phyloP scores from a whole-genome alignment of 139 green algal genomes.

The Chlamydomonas sp. region DNA sequence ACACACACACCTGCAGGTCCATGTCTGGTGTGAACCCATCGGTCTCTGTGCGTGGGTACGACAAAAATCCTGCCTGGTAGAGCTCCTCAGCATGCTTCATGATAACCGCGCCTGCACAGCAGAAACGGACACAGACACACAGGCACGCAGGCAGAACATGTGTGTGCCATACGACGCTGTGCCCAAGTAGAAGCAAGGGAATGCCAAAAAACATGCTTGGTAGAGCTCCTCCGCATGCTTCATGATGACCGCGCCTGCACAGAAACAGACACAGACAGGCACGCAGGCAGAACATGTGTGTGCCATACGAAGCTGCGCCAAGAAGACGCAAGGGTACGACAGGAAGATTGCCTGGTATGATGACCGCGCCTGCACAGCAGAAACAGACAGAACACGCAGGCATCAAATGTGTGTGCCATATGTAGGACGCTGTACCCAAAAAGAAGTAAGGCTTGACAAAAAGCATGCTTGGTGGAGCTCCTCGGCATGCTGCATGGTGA shows the following conservation, averaged over 20 bases:
- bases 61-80: conserved; percentile 92
- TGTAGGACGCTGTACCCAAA: too few species aligned
- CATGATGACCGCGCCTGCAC: conserved; percentile 73
- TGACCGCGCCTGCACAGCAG: conserved; percentile 47
- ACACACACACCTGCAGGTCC: conserved; percentile 53
- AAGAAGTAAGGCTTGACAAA: too few species aligned
- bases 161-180: too few species aligned
- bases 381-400: not conserved
- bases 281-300: too few species aligned
- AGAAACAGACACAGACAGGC: too few species aligned
- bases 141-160: not conserved
- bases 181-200: too few species aligned
- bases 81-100: conserved; percentile 94
- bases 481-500: conserved; percentile 91
- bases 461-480: conserved; percentile 98
- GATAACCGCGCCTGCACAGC: conserved; percentile 56
- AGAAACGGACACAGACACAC: not conserved
- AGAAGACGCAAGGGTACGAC: conserved; percentile 88
- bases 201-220: too few species aligned
- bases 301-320: too few species aligned
- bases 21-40: conserved; percentile 72
- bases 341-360: conserved; percentile 96
- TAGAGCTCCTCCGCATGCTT: conserved; percentile 96
- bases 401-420: too few species aligned
- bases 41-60: conserved; percentile 95